Evolutionary conservation across 495 filamentous ascomycete genomes (phyloP), one percentile per base, ranked within the genome.

Genomic region (Mytilinidion resinicola): DNA sequence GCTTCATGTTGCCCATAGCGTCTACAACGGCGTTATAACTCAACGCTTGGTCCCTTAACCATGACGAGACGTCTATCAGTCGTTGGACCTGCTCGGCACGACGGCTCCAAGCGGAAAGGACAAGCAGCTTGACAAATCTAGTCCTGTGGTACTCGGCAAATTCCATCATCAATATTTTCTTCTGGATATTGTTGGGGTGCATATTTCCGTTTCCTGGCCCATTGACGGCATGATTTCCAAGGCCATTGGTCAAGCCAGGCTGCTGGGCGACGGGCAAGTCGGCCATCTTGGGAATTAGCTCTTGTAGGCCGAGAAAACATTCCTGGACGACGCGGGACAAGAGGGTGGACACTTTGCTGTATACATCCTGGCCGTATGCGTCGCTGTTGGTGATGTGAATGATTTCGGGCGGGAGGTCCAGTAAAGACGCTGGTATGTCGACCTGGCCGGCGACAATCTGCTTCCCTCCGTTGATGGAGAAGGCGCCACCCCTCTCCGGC

Each of bases 51-150:
- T 71, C 72, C 39, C 81, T 78, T 55, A 91, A 76, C 75, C 91
- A 90, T 10, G 76, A 73, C 67, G 85, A 83, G 50, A 97, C 72
- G 73, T 96, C 91, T 63, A 96, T 91, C 37, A 96, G 76, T 68
- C 83, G 86, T 64, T 85, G 85, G 37, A 97, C 85, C 51, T 86
- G 81, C 30, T 79, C 77, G 1, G 84, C 85, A 64, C 89, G 88
- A 61, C 84, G 81, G 68, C 86, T 87, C 93, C 93, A 98, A 68
- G 88, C 84, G 2, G 84, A 82, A 39, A 98, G 82, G 14, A 97
- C 90, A 11, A 96, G 78, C 14, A 89, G 79, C 72, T 98, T 96
- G 67, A 93, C 90, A 74, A 95, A 97, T 56, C 85, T 83, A 14
- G 80, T 82, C 57, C 86, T 74, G 42, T 80, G 80, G 10, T 76